A percentile compares a stretch with the other conserved stretches of the same genome.
These are phyloP conservation scores for Exophiala phaeomuriformis DNA, from an alignment of 2,329 filamentous ascomycete species.

Conservation along the genomic window DNA sequence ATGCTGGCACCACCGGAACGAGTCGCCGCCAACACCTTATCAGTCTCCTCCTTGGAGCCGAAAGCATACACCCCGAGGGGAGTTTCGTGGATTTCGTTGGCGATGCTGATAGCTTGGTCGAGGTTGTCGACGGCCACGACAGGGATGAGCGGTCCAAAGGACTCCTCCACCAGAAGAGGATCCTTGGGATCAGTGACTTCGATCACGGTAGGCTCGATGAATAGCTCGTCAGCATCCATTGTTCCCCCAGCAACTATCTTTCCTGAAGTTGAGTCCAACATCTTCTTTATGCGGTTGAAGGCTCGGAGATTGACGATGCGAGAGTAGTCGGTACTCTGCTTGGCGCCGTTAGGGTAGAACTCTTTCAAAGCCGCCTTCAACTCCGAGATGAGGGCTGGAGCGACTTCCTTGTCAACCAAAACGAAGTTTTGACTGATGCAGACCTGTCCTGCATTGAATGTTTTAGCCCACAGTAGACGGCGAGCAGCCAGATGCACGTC, in stretches of 20 bases:
- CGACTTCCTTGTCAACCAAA: constrained; percentile 67
- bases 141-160: constrained; percentile 86
- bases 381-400: constrained; percentile 64
- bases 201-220: constrained; percentile 91
- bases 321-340: constrained; percentile 67
- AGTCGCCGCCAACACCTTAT: constrained; percentile 57
- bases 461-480: constrained; percentile 83
- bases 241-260: constrained; percentile 81
- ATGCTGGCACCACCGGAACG: constrained; percentile 60
- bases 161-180: constrained; percentile 72
- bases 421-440: constrained; percentile 93
- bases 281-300: constrained; percentile 76
- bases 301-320: constrained; percentile 74
- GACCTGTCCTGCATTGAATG: constrained; percentile 77
- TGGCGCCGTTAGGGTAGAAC: constrained; percentile 78
- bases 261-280: constrained; percentile 78
- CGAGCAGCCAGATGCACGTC: constrained; percentile 73
- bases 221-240: constrained; percentile 70
- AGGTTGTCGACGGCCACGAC: constrained; percentile 70
- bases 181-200: constrained; percentile 68
- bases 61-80: constrained; percentile 81
- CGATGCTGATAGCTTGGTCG: constrained; percentile 77
- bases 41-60: constrained; percentile 69
- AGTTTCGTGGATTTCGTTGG: constrained; percentile 73
- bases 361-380: constrained; percentile 63